These are phyloP conservation scores for Ophiostoma australiae DNA, from an alignment of 2,329 filamentous ascomycete species.

Conservation along the genomic window DNA sequence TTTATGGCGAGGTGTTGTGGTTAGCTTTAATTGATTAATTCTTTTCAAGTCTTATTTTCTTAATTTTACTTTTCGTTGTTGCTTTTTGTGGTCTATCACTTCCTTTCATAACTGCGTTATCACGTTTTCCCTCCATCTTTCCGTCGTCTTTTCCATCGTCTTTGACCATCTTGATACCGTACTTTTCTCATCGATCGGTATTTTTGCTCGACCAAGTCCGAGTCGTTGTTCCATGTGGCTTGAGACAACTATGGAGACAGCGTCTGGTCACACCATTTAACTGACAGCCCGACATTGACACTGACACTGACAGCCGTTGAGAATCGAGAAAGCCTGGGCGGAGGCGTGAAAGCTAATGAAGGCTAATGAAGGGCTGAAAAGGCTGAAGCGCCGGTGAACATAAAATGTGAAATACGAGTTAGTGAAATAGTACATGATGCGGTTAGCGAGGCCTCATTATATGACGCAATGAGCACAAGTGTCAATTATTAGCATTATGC, in stretches of 20 bases:
- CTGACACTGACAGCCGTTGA: conserved; percentile 13
- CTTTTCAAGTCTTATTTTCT: neutral
- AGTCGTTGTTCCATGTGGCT: conserved; percentile 7
- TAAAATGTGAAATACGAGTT: neutral
- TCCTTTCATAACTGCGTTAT: no score
- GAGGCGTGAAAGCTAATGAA: neutral
- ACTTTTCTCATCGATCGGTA: neutral
- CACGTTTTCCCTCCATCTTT: neutral
- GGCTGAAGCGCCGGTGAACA: neutral
- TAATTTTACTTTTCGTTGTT: neutral
- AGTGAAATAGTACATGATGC: neutral
- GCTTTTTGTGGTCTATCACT: neutral
- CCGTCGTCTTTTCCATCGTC: neutral
- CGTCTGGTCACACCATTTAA: neutral
- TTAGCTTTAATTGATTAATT: neutral
- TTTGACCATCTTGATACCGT: neutral
- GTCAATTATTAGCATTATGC: neutral
- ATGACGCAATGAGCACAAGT: neutral
- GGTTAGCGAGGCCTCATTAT: neutral
- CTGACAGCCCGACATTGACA: neutral
- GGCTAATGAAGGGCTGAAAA: neutral
- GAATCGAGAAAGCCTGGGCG: neutral
- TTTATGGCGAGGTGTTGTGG: conserved; percentile 1
- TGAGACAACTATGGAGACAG: conserved; percentile 12
- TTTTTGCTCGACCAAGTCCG: neutral